Percentiles rank a stretch among this genome's conserved stretches.
phyloP scores from a whole-genome alignment of 2,329 filamentous ascomycete species.

The Pseudogymnoascus sp. region DNA sequence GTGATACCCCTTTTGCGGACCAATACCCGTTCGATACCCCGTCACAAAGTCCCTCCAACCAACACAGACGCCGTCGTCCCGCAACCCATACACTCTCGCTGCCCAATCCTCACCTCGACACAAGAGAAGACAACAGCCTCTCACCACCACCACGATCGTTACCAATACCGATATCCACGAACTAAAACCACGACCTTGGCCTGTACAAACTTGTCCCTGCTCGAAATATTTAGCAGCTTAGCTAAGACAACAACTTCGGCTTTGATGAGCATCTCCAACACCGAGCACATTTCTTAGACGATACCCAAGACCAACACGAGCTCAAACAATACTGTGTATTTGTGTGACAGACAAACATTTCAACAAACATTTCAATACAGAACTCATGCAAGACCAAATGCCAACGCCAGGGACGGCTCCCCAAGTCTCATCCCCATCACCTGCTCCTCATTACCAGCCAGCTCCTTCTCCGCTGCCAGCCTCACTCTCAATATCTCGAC shows the following conservation, averaged over 20 bases:
- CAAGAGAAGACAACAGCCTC: background rate
- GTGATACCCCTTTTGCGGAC: background rate
- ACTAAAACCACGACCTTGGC: background rate
- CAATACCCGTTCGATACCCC: background rate
- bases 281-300: background rate
- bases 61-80: background rate
- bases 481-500: slow-evolving; percentile 4
- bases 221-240: background rate
- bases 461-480: background rate
- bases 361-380: background rate
- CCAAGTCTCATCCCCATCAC: background rate
- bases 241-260: background rate
- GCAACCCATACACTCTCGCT: background rate
- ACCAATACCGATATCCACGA: background rate
- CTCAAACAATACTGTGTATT: background rate
- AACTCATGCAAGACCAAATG: background rate
- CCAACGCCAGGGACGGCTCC: background rate
- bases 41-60: background rate
- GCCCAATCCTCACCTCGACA: slow-evolving; percentile 1
- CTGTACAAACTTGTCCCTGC: background rate
- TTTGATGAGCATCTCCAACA: background rate
- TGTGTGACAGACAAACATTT: background rate
- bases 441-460: background rate
- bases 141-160: slow-evolving; percentile 4
- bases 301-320: background rate